Evolutionary conservation across 2,329 filamentous ascomycete genomes (phyloP).

Genomic region (Neofusicoccum sp.): DNA sequence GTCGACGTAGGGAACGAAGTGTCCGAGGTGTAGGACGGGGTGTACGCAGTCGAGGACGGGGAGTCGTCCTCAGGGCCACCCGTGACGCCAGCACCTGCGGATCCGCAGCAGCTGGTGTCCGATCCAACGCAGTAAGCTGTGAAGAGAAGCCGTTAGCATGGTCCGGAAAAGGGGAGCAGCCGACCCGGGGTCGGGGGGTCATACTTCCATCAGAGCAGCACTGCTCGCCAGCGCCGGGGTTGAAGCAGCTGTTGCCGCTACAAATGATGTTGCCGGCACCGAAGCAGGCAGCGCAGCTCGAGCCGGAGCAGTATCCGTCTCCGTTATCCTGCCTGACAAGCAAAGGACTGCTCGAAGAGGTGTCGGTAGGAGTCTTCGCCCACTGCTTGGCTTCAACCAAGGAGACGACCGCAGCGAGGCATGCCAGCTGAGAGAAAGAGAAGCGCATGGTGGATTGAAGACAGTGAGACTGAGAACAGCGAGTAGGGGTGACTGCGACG

Average conservation of each 20-base stretch:
- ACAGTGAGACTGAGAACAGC: too few relatives aligned
- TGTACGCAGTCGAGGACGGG: not conserved
- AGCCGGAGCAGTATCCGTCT: not conserved
- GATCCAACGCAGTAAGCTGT: slow-evolving; percentile 1
- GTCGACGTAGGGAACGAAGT: not conserved
- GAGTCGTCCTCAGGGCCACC: not conserved
- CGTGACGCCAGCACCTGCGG: not conserved
- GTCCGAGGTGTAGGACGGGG: not conserved
- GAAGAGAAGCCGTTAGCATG: not conserved
- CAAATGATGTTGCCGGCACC: slow-evolving; percentile 14
- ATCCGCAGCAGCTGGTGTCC: slow-evolving; percentile 3
- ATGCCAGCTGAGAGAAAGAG: not conserved
- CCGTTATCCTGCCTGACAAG: not conserved
- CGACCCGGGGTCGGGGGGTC: not conserved
- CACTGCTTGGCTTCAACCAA: not conserved
- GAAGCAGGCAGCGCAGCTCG: slow-evolving; percentile 11
- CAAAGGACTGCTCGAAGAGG: not conserved
- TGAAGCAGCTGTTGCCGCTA: slow-evolving; percentile 11
- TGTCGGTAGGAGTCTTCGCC: not conserved
- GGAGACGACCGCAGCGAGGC: not conserved
- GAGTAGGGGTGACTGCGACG: not conserved
- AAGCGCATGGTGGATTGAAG: not conserved
- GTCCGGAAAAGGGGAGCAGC: too few relatives aligned
- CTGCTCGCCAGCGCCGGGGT: slow-evolving; percentile 12
- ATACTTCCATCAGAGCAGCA: slow-evolving; percentile 18